phyloP scores from a whole-genome alignment of 2,329 filamentous ascomycete genomes.

The Exserohilum turcica region DNA sequence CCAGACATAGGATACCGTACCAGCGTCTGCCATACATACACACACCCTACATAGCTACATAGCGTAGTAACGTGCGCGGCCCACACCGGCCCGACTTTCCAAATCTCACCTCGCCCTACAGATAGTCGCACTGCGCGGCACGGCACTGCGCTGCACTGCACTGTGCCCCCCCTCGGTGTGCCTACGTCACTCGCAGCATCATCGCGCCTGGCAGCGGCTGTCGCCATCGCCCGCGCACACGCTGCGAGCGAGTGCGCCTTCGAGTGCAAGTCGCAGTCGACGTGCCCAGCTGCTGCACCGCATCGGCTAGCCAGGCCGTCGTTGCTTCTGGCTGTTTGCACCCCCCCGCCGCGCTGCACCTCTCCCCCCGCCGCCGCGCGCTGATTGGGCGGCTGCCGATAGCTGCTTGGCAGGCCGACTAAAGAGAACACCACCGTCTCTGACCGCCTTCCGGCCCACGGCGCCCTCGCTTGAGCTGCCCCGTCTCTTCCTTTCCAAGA shows the following conservation, averaged over 20 bases:
- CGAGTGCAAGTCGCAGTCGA: no score
- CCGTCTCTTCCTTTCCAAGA: constrained; percentile 17
- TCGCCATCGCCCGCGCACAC: constrained; percentile 10
- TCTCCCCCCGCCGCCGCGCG: constrained; percentile 22
- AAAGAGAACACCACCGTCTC: constrained; percentile 29
- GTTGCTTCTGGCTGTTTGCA: constrained; percentile 27
- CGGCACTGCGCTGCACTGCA: no score
- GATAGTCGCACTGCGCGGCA: no score
- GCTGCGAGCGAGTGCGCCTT: no score
- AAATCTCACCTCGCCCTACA: not conserved
- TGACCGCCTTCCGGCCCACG: constrained; percentile 37
- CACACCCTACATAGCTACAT: no score
- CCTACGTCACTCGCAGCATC: constrained; percentile 27
- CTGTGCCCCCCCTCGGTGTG: not conserved
- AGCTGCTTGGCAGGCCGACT: constrained; percentile 29
- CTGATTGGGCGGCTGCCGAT: constrained; percentile 34
- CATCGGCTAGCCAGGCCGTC: constrained; percentile 11
- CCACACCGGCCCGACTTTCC: constrained; percentile 25
- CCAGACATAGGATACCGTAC: not conserved
- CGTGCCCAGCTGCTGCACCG: constrained; percentile 19
- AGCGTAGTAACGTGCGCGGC: constrained; percentile 2
- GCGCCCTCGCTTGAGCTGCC: constrained; percentile 27
- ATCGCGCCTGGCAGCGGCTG: constrained; percentile 21
- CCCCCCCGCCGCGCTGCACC: constrained; percentile 23
- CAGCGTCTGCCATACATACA: not conserved